Evolutionary conservation across 2,329 filamentous ascomycete species (phyloP).

Genomic region (Fusarium illudens): DNA sequence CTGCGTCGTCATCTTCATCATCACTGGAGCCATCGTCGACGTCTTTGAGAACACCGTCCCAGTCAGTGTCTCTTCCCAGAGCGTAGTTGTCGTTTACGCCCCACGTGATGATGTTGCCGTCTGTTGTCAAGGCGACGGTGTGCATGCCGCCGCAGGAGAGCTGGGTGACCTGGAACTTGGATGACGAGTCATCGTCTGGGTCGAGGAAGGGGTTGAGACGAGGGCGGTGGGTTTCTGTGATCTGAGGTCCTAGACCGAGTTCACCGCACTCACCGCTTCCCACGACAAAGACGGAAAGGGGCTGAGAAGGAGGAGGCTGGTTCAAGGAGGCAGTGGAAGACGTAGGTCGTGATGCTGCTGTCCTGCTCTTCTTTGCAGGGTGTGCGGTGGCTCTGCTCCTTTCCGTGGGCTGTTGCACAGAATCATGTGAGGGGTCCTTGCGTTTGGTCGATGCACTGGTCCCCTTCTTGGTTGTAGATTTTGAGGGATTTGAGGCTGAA

Average conservation of each 20-base stretch:
- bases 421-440: background rate
- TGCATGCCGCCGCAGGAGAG: slow-evolving; percentile 81
- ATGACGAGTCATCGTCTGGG: slow-evolving; percentile 11
- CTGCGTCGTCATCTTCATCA: slow-evolving; percentile 52
- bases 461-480: background rate
- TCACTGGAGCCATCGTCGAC: slow-evolving; percentile 52
- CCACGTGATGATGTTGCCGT: slow-evolving; percentile 82
- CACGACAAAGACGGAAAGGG: slow-evolving; percentile 10
- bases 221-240: background rate
- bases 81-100: slow-evolving; percentile 83
- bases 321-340: background rate
- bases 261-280: slow-evolving; percentile 15
- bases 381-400: background rate
- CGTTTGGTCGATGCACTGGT: background rate
- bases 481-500: background rate
- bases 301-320: background rate
- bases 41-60: slow-evolving; percentile 65
- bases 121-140: slow-evolving; percentile 73
- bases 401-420: background rate
- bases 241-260: slow-evolving; percentile 18
- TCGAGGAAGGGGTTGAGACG: slow-evolving; percentile 32
- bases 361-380: background rate
- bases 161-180: slow-evolving; percentile 60
- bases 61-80: slow-evolving; percentile 72
- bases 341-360: background rate